Conservation (phyloP, 2,329 filamentous ascomycete species). For the Cladosporium colombiae region DNA sequence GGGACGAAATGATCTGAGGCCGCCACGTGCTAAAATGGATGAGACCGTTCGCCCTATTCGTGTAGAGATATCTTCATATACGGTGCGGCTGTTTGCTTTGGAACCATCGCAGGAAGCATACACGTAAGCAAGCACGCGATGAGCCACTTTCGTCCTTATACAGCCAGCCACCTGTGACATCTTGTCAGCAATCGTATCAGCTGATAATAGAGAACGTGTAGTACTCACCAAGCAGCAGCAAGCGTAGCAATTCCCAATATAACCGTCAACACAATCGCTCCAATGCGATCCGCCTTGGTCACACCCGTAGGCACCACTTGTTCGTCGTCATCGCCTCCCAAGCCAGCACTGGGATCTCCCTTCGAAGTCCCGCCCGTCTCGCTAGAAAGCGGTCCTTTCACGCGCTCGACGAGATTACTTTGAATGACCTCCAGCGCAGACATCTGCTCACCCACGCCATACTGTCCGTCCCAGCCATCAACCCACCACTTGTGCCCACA, state of each 20-base stretch:
- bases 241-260: conserved; percentile 39
- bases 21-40: not conserved
- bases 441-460: conserved; percentile 60
- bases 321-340: conserved; percentile 30
- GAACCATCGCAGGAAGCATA: not conserved
- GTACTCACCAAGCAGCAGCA: conserved; percentile 8
- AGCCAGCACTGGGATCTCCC: conserved; percentile 48
- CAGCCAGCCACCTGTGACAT: not conserved
- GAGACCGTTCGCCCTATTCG: not conserved
- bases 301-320: conserved; percentile 39
- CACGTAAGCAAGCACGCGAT: not conserved
- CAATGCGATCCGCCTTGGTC: conserved; percentile 64
- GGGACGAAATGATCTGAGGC: not conserved
- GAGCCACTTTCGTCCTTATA: not conserved
- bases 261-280: conserved; percentile 51
- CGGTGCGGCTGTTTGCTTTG: not conserved
- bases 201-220: not conserved
- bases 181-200: not conserved
- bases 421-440: conserved; percentile 55
- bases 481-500: conserved; percentile 49
- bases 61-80: not conserved
- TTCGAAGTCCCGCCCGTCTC: conserved; percentile 54
- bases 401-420: conserved; percentile 42
- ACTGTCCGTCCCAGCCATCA: conserved; percentile 45
- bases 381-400: conserved; percentile 48